These are phyloP conservation scores for Diaporthe destruens DNA, from an alignment of 2,329 filamentous ascomycete species.

Conservation along the genomic window DNA sequence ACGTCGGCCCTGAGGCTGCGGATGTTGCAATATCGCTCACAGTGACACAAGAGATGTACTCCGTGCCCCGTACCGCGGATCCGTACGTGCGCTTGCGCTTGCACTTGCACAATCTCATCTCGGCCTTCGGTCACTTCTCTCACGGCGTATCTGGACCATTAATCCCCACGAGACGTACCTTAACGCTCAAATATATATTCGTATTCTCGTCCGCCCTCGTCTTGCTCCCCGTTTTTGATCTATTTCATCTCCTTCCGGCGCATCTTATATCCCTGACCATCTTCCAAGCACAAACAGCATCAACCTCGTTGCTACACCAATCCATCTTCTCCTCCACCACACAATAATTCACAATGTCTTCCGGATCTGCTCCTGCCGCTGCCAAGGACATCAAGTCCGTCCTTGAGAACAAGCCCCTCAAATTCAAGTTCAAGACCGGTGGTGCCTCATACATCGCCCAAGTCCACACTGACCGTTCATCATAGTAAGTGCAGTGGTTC, in stretches of 20 bases:
- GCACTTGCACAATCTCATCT: slow-evolving; percentile 31
- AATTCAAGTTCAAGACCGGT: slow-evolving; percentile 61
- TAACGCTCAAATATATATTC: slow-evolving; percentile 33
- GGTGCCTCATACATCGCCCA: slow-evolving; percentile 53
- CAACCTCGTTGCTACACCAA: not conserved
- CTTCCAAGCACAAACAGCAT: not conserved
- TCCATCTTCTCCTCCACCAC: not conserved
- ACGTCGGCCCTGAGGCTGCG: slow-evolving; percentile 32
- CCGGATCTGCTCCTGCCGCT: slow-evolving; percentile 34
- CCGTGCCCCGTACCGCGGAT: not conserved
- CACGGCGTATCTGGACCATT: not conserved
- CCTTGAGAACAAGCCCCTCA: slow-evolving; percentile 57
- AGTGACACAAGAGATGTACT: slow-evolving; percentile 20
- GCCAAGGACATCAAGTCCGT: slow-evolving; percentile 45
- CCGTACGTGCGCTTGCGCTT: slow-evolving; percentile 8
- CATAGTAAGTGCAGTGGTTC: slow-evolving; percentile 57
- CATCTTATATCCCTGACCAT: not conserved
- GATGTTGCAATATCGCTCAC: slow-evolving; percentile 39
- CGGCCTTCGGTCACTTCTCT: slow-evolving; percentile 35
- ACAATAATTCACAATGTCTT: slow-evolving; percentile 35
- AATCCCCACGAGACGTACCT: slow-evolving; percentile 34
- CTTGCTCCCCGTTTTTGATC: too few relatives aligned
- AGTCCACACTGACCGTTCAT: slow-evolving; percentile 55
- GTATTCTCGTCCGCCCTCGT: slow-evolving; percentile 2
- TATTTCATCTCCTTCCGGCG: not conserved